Base-by-base conservation (phyloP, 116 monocot species). In the Cymodocea nodosa region DNA sequence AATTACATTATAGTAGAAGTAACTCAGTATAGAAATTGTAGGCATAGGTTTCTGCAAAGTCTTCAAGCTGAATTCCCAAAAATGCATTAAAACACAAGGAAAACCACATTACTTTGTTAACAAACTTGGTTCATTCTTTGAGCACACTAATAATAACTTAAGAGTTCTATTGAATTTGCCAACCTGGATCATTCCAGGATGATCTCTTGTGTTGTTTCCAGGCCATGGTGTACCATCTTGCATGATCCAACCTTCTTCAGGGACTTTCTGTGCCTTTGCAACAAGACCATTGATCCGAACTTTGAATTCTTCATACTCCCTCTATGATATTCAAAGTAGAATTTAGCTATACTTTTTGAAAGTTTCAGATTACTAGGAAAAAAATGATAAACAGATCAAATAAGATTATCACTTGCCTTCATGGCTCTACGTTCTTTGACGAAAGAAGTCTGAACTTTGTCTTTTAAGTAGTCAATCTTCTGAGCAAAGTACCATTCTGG, bases 151-250 rank as follows among this genome's bases (percentile, higher is more conserved):
- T 37, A 44, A 44, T 44, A 3, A 11, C 6, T 44, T 6, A 44
- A 44, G 44, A 0, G 11, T 8, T 44, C 0, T 44, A 62, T 62
- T 35, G 6, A 44, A 44, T 62, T 6, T 37, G 37, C 8, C 16
- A 62, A 87, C 88, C 88, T 87, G 87, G 56, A 87, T 87, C 87
- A 83, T 87, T 71, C 87, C 87, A 71, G 87, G 87, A 77, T 87
- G 87, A 81, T 87, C 87, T 78, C 87, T 76, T 4, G 84, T 84
- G 73, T 89, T 89, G 65, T 89, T 89, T 65, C 89, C 89, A 66
- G 89, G 89, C 89, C 84, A 89, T 49, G 89, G 89, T 74, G 89
- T 84, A 20, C 89, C 89, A 78, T 89, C 89, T 75, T 82, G 89
- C 89, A 89, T 89, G 66, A 84, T 77, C 89, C 89, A 89, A 67